Base-by-base conservation (phyloP, 2,329 filamentous ascomycete species). In the Lecanicillium sp. region DNA sequence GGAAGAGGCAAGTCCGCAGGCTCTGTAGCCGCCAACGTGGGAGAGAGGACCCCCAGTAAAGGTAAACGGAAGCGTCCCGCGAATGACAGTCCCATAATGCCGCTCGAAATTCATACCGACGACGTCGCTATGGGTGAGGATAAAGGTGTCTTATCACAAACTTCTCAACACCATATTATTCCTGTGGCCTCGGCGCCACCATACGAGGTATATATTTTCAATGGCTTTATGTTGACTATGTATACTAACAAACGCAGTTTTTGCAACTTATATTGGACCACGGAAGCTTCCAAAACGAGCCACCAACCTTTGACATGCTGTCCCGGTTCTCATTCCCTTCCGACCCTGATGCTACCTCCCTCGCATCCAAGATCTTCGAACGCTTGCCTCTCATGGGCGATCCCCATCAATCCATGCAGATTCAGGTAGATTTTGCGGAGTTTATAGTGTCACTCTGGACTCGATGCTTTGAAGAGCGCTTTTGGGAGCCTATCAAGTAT, bases 301-400 rank as follows among this genome's bases (percentile, higher is more conserved):
- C 78, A 3, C 69, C 80, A 13, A 80, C 78, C 0, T 73, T 90
- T 33, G 83, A 90, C 49, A 68, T 73, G 2, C 64, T 90, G 13
- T 71, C 79, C 7, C 75, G 73, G 33, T 77, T 79, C 54, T 56
- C 66, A 4, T 79, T 86, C 38, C 79, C 82, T 2, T 83, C 83
- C 0, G 65, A 75, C n/a, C 70, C 73, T 2, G 56, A 61, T 1
- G 70, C 70, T 1, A 70, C 70, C 33, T 80, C 78, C 1, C 65
- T 89, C 6, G 76, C 83, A 0, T 76, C 83, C 3, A 66, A 80
- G 16, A 72, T 89, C 20, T 73, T 85, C 38, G 77, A 84, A 45
- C 73, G 72, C 32, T 59, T 90, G n/a, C 75, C 80, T 0, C 54
- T 67, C 5, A 67, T 79, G 44, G 73, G 73, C 37, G 67, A 59